These are phyloP conservation scores for Castanea sativa DNA, from an alignment of 306 rosid species.

Conservation along the genomic window DNA sequence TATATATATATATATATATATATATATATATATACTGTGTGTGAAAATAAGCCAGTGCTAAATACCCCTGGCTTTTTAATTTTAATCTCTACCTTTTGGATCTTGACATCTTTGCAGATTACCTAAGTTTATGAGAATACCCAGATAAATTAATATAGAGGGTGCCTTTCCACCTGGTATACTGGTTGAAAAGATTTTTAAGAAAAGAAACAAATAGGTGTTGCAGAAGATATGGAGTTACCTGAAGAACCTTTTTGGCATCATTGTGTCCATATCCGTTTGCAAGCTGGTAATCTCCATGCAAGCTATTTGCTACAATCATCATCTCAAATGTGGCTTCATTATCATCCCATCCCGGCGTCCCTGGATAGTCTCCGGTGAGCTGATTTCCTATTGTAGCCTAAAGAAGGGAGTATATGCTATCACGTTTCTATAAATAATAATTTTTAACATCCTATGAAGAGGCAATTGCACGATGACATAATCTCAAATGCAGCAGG, in stretches of 20 bases:
- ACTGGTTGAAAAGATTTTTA: not conserved
- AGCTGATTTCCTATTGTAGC: constrained; percentile 62
- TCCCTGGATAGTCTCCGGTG: constrained; percentile 64
- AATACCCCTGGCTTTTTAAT: not conserved
- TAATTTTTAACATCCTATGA: constrained; percentile 9
- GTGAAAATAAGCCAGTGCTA: not conserved
- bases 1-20: too few species aligned
- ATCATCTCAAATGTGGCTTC: constrained; percentile 77
- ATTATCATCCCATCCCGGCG: constrained; percentile 89
- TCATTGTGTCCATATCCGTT: constrained; percentile 67
- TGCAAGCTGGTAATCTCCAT: constrained; percentile 93
- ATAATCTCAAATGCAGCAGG: not conserved
- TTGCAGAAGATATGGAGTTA: constrained; percentile 26
- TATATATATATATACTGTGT: too few species aligned
- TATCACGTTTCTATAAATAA: constrained; percentile 17
- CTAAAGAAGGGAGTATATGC: constrained; percentile 36
- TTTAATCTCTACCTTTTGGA: not conserved
- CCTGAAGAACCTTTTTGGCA: constrained; percentile 68
- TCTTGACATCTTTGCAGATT: not conserved
- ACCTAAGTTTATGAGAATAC: not conserved
- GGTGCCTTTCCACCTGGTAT: not conserved
- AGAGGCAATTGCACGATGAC: not conserved
- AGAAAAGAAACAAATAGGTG: not conserved
- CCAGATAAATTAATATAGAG: not conserved
- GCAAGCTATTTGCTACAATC: constrained; percentile 56